These are phyloP conservation scores for Farysia itapuensis DNA, from an alignment of 1,284 basidiomycete species.

Conservation along the genomic window DNA sequence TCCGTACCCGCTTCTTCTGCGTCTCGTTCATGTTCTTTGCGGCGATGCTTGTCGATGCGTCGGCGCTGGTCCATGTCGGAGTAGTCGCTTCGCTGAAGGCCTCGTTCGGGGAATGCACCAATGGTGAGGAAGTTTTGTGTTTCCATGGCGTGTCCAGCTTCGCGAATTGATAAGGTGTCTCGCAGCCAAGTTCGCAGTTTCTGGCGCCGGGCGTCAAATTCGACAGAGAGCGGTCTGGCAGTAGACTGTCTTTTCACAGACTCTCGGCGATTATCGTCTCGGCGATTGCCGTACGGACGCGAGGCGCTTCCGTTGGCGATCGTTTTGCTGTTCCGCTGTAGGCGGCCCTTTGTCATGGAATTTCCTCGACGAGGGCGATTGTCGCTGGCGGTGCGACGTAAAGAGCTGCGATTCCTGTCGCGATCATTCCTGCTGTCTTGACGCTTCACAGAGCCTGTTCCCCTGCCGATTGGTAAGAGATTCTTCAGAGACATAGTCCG, in stretches of 20 bases:
- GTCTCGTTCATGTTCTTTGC: slow-evolving; percentile 45
- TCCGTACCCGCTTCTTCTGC: slow-evolving; percentile 50
- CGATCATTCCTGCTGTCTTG: too few relatives aligned
- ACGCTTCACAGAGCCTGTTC: too few relatives aligned
- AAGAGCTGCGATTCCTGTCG: slow-evolving; percentile 2
- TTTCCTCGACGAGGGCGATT: slow-evolving; percentile 5
- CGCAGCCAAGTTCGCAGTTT: slow-evolving; percentile 55
- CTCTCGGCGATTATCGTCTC: slow-evolving; percentile 13
- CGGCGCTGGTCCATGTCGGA: slow-evolving; percentile 47
- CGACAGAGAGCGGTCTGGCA: not conserved
- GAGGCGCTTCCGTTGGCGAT: not conserved
- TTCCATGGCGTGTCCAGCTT: slow-evolving; percentile 46
- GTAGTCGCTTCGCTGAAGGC: slow-evolving; percentile 30
- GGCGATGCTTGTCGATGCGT: slow-evolving; percentile 43
- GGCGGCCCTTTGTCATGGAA: not conserved
- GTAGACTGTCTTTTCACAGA: too few relatives aligned
- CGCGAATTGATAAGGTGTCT: slow-evolving; percentile 53
- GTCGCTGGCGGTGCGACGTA: slow-evolving; percentile 17
- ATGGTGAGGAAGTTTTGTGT: slow-evolving; percentile 50
- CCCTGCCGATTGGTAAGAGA: slow-evolving; percentile 4
- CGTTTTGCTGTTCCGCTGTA: not conserved
- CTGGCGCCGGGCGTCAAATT: slow-evolving; percentile 46
- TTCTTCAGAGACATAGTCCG: slow-evolving; percentile 7
- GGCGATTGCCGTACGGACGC: slow-evolving; percentile 1
- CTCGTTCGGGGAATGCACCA: slow-evolving; percentile 44